Evolutionary conservation across 345 rosid genomes (phyloP), one percentile per base, ranked within the genome.

Genomic region (Eucalyptus erythrocorys): DNA sequence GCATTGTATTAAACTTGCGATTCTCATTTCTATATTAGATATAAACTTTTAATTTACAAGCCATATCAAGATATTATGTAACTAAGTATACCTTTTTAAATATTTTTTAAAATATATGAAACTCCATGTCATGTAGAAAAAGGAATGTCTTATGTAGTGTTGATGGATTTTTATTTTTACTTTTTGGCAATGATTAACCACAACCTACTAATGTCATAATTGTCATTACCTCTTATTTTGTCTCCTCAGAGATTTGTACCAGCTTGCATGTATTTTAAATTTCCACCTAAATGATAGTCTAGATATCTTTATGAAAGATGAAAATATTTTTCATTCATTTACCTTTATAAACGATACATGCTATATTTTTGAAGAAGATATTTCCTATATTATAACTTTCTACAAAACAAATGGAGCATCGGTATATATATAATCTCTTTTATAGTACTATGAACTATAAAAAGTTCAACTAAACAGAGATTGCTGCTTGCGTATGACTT

Each of bases 261-360:
- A 7, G 4, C 34, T 61, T 61, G 71, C 34, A 30, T 13, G 71
- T 13, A 6, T 61, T 61, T 61, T 61, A 61, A 61, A 13, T 30
- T 61, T 30, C 34, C 5, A 61, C 71, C 9, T 61, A 61, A 61
- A 30, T 11, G 64, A 26, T 24, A 26, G 13, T 57, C 8, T 50
- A 50, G 21, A 50, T 50, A 50, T 3, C 6, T 50, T 50, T 8
- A 16, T 50, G 21, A 6, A 48, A 16, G 1, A 50, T 3, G 53
- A 50, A 50, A 50, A 50, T 50, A 50, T 16, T 50, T 50, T 50
- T 50, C 21, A 50, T 50, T 16, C 21, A 50, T 50, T 50, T 55
- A 50, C 0, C 53, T 16, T 16, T 50, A 0, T 50, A 16, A 50
- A 6, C 21, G 16, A 50, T 16, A 50, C 53, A 50, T 16, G 21